Base-by-base conservation (phyloP, 2,329 filamentous ascomycete species). In the Diaporthe eres region DNA sequence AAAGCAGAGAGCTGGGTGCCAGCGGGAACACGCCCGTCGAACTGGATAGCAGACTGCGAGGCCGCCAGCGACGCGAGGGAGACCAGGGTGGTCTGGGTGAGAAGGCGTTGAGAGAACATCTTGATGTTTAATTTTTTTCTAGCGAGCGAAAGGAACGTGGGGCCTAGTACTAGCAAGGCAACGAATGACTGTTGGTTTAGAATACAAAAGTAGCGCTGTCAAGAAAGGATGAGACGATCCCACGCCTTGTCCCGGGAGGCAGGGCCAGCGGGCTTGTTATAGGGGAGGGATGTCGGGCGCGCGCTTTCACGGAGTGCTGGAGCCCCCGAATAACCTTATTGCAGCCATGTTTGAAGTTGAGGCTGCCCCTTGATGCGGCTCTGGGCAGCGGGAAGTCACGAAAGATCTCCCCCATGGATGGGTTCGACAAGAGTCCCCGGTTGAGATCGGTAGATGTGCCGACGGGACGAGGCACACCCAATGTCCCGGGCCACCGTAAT, bases 11-110 rank as follows among this genome's bases (percentile, higher is more conserved):
- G 78, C 7, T 81, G 81, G 47, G 85, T 84, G 51, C 81, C 82
- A 9, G 80, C 77, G 2, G 87, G 84, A 1, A 89, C 79, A 22
- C 88, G 85, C 31, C 87, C 87, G 71, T 89, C 87, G 72, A 88
- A 88, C 75, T 85, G 82, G 71, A 88, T 76, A 2, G 67, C 70
- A 70, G 65, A 70, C 61, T 77, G 71, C 49, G 77, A 75, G 34
- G 60, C 72, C 74, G 74, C 77, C 63, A 78, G 76, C 57, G 74
- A 74, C 37, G 72, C 53, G 10, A 73, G 61, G 44, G 68, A 51
- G 28, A 58, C 31, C 68, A 72, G 10, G 25, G 60, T 65, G 65
- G n/a, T n/a, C 9, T 70, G 65, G 34, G 31, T 42, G 61, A 72
- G 61, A 61, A 75, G 58, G 13, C 68, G 55, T 31, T 72, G 58